Base-by-base conservation (phyloP, 768 basidiomycete genomes). In the Auricularia heimuer region DNA sequence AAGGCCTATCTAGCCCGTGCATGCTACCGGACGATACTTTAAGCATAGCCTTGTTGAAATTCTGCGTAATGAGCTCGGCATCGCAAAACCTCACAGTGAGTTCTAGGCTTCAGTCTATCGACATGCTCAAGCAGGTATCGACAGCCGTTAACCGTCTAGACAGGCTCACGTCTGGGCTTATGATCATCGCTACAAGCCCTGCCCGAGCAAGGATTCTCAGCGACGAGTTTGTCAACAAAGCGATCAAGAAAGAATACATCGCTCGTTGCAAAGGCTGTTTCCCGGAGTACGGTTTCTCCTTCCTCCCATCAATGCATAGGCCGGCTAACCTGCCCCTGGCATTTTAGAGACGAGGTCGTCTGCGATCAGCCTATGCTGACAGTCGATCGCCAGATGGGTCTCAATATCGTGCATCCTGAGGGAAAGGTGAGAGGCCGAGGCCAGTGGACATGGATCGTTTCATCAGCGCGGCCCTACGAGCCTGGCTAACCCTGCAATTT, bases 121-220 rank as follows among this genome's bases (percentile, higher is more conserved):
- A 2, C 62, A 36, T 2, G 18, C 14, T 12, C 36, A 1, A 29
- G 44, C 47, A 64, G 39, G 64, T 36, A 39, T 36, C 45, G 35
- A n/a, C 72, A 98, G 96, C 96, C 65, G 89, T 94, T 24, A 99
- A 98, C 73, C 84, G 97, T 65, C 78, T 99, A 64, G 97, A 99
- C 75, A 83, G 97, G 64, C 79, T 98, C 34, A 98, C 97, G 0
- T 94, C 92, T 0, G 97, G 97, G 6, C 79, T 98, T 54, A 94
- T 99, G 94, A 90, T 99, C 69, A 77, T 98, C 62, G 93, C 94
- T 0, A 77, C 94, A 12, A 86, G 86, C 21, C 77, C 85, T 1
- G 76, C 83, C 54, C 80, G 88, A 42, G 92, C 94, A 2, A 81
- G 85, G 36, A 74, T 77, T 16, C 79, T 98, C 42, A 87, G 92